Percentiles rank a stretch among this genome's conserved stretches.
Evolutionary conservation across 441 rosid genomes (phyloP).

Genomic region (Biscutella laevigata): DNA sequence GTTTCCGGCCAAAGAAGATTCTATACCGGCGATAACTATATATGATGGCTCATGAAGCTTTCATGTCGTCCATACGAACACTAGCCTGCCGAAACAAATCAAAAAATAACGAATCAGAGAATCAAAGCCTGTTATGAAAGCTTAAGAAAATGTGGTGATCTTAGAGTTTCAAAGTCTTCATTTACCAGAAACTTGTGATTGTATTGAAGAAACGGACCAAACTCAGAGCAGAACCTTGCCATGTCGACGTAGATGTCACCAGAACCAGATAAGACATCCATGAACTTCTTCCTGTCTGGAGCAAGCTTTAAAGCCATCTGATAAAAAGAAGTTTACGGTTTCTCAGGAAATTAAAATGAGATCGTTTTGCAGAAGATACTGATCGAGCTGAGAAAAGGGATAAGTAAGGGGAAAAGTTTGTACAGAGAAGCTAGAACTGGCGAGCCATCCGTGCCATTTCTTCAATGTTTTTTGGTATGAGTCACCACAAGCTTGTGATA

Average conservation of each 20-base stretch:
- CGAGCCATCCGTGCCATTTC: conserved; percentile 85
- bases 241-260: conserved; percentile 72
- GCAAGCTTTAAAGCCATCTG: conserved; percentile 93
- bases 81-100: conserved; percentile 54
- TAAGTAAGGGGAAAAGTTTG: too few species aligned
- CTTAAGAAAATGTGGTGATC: background rate
- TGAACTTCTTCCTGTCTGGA: conserved; percentile 92
- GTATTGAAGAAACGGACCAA: conserved; percentile 69
- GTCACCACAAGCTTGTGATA: conserved; percentile 74
- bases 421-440: conserved; percentile 76
- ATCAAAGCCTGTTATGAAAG: conserved; percentile 3
- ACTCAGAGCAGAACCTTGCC: conserved; percentile 67
- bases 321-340: background rate
- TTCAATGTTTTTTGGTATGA: conserved; percentile 75
- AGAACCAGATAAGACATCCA: conserved; percentile 70
- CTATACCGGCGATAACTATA: background rate
- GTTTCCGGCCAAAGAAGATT: conserved; percentile 13
- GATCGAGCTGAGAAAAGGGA: background rate
- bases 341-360: background rate
- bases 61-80: conserved; percentile 76
- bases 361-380: background rate
- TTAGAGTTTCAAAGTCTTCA: background rate
- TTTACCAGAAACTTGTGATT: conserved; percentile 87
- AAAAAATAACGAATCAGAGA: background rate
- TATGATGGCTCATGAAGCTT: conserved; percentile 45